Evolutionary conservation across 148 eudicot species (phyloP).

Genomic region (Rhododendron ferrugineum): DNA sequence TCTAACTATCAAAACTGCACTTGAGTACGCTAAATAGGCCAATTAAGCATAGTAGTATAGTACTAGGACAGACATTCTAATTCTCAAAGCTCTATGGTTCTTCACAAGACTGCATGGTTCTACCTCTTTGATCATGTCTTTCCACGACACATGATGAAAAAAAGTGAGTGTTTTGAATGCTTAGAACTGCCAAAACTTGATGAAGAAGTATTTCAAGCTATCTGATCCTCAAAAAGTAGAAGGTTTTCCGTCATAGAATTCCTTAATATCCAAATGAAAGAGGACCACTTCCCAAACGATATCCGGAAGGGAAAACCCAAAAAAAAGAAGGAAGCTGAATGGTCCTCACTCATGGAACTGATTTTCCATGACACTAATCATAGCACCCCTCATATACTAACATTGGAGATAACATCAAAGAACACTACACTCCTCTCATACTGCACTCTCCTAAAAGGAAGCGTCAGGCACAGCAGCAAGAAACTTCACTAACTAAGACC

Average conservation of each 20-base stretch:
- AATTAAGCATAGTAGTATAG: neutral
- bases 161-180: neutral
- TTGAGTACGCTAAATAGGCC: neutral
- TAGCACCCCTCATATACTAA: neutral
- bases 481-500: neutral
- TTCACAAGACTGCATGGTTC: neutral
- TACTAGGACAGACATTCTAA: neutral
- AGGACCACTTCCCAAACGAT: neutral
- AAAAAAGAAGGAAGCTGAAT: neutral
- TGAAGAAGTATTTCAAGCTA: conserved; percentile 2
- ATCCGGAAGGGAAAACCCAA: neutral
- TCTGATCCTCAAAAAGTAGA: neutral
- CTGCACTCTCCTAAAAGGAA: neutral
- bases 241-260: neutral
- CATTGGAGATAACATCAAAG: neutral
- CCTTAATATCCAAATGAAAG: neutral
- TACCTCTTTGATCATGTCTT: neutral
- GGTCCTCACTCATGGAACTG: neutral
- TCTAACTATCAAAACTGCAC: neutral
- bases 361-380: neutral
- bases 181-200: neutral
- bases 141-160: neutral
- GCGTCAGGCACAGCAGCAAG: neutral
- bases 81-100: conserved; percentile 3
- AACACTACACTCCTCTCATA: neutral